Evolutionary conservation across 2,329 filamentous ascomycete genomes (phyloP), one percentile per base, ranked within the genome.

Genomic region (Diaporthe eres): DNA sequence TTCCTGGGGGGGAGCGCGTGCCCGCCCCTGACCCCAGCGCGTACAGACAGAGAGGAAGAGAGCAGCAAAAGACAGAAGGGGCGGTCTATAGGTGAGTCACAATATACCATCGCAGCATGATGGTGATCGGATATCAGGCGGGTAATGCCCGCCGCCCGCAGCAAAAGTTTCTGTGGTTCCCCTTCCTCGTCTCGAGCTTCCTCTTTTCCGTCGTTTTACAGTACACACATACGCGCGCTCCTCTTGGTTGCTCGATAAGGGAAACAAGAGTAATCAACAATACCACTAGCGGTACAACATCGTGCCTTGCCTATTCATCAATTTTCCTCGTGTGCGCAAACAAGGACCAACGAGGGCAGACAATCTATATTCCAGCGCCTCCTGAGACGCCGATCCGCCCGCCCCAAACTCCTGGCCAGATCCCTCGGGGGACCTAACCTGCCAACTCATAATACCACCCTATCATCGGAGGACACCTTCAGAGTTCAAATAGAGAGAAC

Each of bases 21-120:
- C 71, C 55, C 55, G 37, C 58, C 71, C 57, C 71, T 72, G 55
- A 72, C 71, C 71, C 70, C 70, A 57, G 73, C 65, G 73, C 63
- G 72, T 55, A 71, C 10, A 44, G 63, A 53, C 37, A 42, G 58
- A 63, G 34, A n/a, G 19, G 19, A 17, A 25, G 12, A 55, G 39
- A n/a, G 37, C 39, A 60, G 34, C n/a, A 42, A 15, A 25, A n/a
- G 31, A 42, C 9, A 44, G 68, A 71, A 71, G 49, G 68, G 34
- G 47, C 55, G 51, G 42, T 57, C 63, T 47, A 57, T 61, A 61
- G 55, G 74, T 75, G 74, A 44, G 53, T 60, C 55, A 71, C 53
- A 53, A 28, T 71, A 75, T 49, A 61, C 72, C 72, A 70, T 57
- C 72, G 34, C 9, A 44, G 42, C 39, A 71, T 68, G 44, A 68